phyloP scores from a whole-genome alignment of 352 stramenopile species.

The Pythium phragmiticola region DNA sequence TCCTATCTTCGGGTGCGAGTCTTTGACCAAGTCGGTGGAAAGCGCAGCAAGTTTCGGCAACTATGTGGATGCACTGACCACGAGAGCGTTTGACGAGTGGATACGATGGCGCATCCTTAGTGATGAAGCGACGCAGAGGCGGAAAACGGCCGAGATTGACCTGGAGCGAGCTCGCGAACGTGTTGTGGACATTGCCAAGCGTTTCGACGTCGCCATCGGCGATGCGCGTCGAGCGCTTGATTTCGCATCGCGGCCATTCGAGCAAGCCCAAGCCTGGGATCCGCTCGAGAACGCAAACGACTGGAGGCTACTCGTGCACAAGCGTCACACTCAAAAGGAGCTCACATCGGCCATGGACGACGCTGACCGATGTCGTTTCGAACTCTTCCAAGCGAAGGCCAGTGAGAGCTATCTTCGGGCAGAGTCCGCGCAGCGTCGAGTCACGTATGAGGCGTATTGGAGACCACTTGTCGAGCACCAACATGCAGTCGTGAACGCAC shows the following conservation, averaged over 20 bases:
- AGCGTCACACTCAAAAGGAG: slow-evolving; percentile 50
- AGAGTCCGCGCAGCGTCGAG: slow-evolving; percentile 31
- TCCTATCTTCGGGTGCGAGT: slow-evolving; percentile 4
- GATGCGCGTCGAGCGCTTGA: slow-evolving; percentile 49
- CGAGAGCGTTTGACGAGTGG: slow-evolving; percentile 3
- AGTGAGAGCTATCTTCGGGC: slow-evolving; percentile 54
- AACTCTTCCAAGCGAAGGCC: slow-evolving; percentile 57
- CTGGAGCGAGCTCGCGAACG: slow-evolving; percentile 15
- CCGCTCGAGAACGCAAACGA: slow-evolving; percentile 81
- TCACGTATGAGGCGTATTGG: slow-evolving; percentile 30
- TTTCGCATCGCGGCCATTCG: slow-evolving; percentile 52
- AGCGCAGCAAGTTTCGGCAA: slow-evolving; percentile 14
- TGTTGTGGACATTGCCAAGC: slow-evolving; percentile 23
- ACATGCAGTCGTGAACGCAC: slow-evolving; percentile 27
- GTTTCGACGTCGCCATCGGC: slow-evolving; percentile 28
- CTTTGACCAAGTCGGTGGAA: not conserved
- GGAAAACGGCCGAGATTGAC: slow-evolving; percentile 25
- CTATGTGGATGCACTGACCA: slow-evolving; percentile 11
- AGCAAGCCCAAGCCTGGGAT: slow-evolving; percentile 73
- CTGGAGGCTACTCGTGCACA: slow-evolving; percentile 63
- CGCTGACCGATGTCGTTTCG: slow-evolving; percentile 43
- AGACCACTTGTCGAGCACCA: slow-evolving; percentile 31
- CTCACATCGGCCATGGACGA: slow-evolving; percentile 35
- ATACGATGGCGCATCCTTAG: slow-evolving; percentile 24
- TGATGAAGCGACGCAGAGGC: slow-evolving; percentile 24